These are phyloP conservation scores for Colletotrichum cuscutae DNA, from an alignment of 2,329 filamentous ascomycete species.

Conservation along the genomic window DNA sequence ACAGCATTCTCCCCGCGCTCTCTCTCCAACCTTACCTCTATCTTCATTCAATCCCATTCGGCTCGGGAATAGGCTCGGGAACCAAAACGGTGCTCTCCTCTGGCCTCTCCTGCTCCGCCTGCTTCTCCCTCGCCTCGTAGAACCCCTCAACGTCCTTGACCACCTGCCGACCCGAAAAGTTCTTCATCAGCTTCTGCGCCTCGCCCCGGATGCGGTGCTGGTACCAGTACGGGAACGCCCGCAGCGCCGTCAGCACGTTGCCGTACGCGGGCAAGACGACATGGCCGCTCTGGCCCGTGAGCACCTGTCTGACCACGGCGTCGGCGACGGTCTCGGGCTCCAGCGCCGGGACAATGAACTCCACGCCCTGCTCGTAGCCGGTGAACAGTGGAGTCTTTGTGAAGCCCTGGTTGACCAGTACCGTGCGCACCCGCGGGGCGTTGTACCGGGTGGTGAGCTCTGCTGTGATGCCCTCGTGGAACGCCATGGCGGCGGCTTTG, in stretches of 20 bases:
- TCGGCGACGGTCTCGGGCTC: slow-evolving; percentile 73
- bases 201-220: slow-evolving; percentile 61
- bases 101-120: slow-evolving; percentile 35
- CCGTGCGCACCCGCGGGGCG: slow-evolving; percentile 71
- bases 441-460: slow-evolving; percentile 70
- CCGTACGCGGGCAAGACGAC: slow-evolving; percentile 63
- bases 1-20: too few relatives aligned
- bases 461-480: slow-evolving; percentile 73
- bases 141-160: slow-evolving; percentile 55
- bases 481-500: slow-evolving; percentile 73
- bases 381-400: slow-evolving; percentile 70
- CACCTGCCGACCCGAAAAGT: slow-evolving; percentile 59
- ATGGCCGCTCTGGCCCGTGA: slow-evolving; percentile 66
- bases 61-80: slow-evolving; percentile 23
- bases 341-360: slow-evolving; percentile 64
- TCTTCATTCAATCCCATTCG: background rate
- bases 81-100: slow-evolving; percentile 52
- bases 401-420: slow-evolving; percentile 73
- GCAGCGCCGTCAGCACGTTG: slow-evolving; percentile 52
- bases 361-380: slow-evolving; percentile 61
- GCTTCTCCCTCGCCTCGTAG: slow-evolving; percentile 44
- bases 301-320: slow-evolving; percentile 68
- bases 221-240: slow-evolving; percentile 72
- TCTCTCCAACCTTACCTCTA: background rate
- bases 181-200: slow-evolving; percentile 52